A percentile compares a stretch with the other conserved stretches of the same genome.
Evolutionary conservation across 345 rosid species (phyloP).

Genomic region (Salix koriyanagi): DNA sequence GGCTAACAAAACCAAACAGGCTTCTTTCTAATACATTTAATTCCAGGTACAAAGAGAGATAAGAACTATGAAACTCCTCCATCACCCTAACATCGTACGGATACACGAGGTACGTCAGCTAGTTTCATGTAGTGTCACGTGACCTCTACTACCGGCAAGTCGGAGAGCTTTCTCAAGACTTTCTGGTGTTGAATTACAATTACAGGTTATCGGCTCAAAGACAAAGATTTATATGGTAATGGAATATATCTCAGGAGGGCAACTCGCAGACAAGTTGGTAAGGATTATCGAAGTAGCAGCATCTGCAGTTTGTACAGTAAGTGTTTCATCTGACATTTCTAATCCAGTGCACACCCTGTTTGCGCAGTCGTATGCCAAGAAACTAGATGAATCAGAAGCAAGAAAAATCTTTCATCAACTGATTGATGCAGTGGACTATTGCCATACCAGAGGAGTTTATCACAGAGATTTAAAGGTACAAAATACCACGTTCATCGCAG

Average conservation of each 20-base stretch:
- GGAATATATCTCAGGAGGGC: constrained; percentile 85
- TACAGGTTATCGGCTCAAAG: constrained; percentile 82
- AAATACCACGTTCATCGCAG: neutral
- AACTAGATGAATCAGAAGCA: constrained; percentile 61
- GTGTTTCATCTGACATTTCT: neutral
- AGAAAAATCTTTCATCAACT: constrained; percentile 78
- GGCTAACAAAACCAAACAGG: no score
- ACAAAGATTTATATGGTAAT: constrained; percentile 79
- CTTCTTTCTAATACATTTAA: constrained; percentile 13
- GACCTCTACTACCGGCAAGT: neutral
- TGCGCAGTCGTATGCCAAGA: constrained; percentile 47
- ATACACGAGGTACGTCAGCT: constrained; percentile 67
- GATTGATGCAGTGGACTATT: constrained; percentile 78
- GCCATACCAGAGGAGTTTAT: constrained; percentile 81
- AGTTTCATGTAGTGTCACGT: neutral
- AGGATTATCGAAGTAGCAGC: constrained; percentile 16
- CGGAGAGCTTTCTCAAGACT: neutral
- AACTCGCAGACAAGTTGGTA: constrained; percentile 78
- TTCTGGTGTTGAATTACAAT: neutral
- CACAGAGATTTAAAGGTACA: constrained; percentile 87
- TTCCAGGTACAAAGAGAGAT: constrained; percentile 75
- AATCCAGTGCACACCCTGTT: neutral
- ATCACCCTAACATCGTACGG: constrained; percentile 72
- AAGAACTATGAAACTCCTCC: constrained; percentile 76
- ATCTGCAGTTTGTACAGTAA: neutral